A percentile compares a stretch with the other conserved stretches of the same genome.
Conservation (phyloP, 345 rosid species). For the Psidium guajava region DNA sequence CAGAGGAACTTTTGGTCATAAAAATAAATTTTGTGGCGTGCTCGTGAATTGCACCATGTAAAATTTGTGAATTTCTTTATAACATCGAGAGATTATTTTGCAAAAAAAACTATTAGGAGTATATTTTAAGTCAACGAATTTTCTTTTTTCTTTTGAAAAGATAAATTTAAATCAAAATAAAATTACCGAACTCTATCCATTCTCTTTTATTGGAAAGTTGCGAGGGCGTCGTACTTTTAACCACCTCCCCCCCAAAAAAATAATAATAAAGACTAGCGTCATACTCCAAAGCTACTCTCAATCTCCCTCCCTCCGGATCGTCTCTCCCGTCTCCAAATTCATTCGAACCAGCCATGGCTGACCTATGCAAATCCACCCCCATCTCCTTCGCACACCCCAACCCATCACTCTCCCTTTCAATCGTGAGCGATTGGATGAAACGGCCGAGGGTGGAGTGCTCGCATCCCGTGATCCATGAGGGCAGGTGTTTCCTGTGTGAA, state of each 20-base stretch:
- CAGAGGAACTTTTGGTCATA: background rate
- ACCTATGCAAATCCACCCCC: background rate
- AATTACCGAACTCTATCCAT: no score
- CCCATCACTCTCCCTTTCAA: background rate
- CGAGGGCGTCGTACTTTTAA: no score
- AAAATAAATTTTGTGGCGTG: background rate
- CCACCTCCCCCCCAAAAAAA: no score
- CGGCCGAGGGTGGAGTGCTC: background rate
- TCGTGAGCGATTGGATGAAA: background rate
- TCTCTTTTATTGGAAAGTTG: no score
- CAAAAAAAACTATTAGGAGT: no score
- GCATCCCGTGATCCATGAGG: background rate
- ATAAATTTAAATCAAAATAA: background rate
- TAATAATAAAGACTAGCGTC: background rate
- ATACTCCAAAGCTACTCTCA: background rate
- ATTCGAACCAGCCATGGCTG: background rate
- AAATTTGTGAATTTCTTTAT: background rate
- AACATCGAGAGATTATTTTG: no score
- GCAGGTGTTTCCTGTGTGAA: background rate
- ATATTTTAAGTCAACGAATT: no score
- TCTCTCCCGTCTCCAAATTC: background rate
- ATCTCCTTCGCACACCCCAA: background rate
- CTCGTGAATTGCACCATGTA: background rate
- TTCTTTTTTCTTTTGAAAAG: background rate
- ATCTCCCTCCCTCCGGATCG: background rate